Conservation (phyloP, 2,329 filamentous ascomycete genomes). For the Alternaria sp. region DNA sequence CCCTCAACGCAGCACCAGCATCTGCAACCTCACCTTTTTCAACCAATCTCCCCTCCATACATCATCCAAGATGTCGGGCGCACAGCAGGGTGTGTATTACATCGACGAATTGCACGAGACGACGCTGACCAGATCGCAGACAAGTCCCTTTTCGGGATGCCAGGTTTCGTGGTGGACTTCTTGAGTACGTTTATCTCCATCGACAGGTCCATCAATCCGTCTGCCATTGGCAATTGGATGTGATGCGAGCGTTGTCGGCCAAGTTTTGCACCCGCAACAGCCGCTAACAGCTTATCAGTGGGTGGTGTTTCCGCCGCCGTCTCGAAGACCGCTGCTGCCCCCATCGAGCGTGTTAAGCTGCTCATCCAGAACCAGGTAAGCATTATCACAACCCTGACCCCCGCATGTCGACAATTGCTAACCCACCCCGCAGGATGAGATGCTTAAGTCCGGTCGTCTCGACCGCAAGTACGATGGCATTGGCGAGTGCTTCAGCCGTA, state of each 20-base stretch:
- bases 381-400: conserved; percentile 31
- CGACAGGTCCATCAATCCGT: conserved; percentile 24
- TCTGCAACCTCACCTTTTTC: conserved; percentile 26
- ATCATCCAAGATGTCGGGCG: conserved; percentile 18
- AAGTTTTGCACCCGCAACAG: conserved; percentile 16
- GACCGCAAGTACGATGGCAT: conserved; percentile 97
- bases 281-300: conserved; percentile 66
- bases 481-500: conserved; percentile 92
- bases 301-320: conserved; percentile 99
- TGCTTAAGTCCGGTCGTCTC: conserved; percentile 98
- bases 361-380: conserved; percentile 99
- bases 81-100: conserved; percentile 5
- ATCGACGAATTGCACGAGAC: neutral
- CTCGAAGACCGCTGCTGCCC: conserved; percentile 99
- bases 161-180: conserved; percentile 95
- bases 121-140: neutral
- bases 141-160: conserved; percentile 54
- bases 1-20: conserved; percentile 25
- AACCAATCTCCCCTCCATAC: conserved; percentile 28
- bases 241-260: conserved; percentile 14
- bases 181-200: conserved; percentile 76
- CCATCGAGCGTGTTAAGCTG: conserved; percentile 99
- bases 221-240: conserved; percentile 31
- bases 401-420: conserved; percentile 17
- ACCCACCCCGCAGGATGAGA: conserved; percentile 81